phyloP scores from a whole-genome alignment of 345 rosid species.

The Nephelium lappaceum region DNA sequence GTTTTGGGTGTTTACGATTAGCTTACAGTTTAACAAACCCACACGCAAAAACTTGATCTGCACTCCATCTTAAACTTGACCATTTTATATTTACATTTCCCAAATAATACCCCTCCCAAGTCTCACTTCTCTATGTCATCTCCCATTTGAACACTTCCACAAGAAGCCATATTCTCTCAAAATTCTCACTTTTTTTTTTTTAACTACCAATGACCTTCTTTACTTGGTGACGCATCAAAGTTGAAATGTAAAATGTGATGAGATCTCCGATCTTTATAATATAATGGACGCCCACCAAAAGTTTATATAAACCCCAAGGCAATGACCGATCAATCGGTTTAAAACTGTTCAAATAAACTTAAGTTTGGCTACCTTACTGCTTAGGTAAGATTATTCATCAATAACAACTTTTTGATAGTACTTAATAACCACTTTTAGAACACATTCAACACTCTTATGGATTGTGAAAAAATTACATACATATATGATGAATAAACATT shows the following conservation, averaged over 20 bases:
- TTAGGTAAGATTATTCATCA: too few species aligned
- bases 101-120: slow-evolving; percentile 15
- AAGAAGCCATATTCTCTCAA: neutral
- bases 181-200: neutral
- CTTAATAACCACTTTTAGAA: too few species aligned
- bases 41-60: slow-evolving; percentile 35
- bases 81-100: neutral
- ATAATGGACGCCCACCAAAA: neutral
- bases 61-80: slow-evolving; percentile 45
- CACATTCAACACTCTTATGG: too few species aligned
- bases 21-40: slow-evolving; percentile 3
- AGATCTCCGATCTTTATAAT: neutral
- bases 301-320: too few species aligned
- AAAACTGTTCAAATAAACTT: too few species aligned
- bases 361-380: too few species aligned
- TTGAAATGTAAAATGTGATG: neutral
- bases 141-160: slow-evolving; percentile 1
- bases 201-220: neutral
- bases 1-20: slow-evolving; percentile 48
- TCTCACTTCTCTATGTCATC: slow-evolving; percentile 17
- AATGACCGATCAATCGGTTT: too few species aligned
- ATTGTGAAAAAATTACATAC: too few species aligned
- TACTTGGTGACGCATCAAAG: neutral
- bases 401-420: too few species aligned
- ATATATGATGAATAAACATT: too few species aligned